These are phyloP conservation scores for Martensiomyces pterosporus DNA, from an alignment of 192 early-diverging fungal genomes.

Conservation along the genomic window DNA sequence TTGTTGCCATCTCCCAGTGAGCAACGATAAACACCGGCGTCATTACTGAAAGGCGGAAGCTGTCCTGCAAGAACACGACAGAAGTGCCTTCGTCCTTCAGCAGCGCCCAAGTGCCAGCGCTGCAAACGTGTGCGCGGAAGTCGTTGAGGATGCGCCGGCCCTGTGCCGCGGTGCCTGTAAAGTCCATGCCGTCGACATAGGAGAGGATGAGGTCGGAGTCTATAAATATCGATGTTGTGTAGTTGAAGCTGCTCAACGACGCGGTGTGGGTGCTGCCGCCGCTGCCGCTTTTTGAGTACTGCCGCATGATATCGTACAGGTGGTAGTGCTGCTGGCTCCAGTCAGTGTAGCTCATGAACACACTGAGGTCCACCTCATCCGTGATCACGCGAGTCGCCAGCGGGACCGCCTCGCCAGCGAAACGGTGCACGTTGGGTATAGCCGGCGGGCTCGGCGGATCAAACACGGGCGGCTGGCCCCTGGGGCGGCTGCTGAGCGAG, in stretches of 20 bases:
- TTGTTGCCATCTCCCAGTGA: constrained; percentile 43
- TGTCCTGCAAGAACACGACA: constrained; percentile 42
- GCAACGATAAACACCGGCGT: constrained; percentile 34
- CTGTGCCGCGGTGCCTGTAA: constrained; percentile 30
- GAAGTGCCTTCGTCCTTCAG: constrained; percentile 27
- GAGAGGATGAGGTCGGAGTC: constrained; percentile 36
- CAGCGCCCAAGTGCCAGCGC: constrained; percentile 43
- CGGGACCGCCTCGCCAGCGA: constrained; percentile 11
- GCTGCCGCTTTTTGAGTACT: constrained; percentile 16
- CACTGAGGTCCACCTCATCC: constrained; percentile 32
- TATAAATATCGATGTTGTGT: constrained; percentile 44
- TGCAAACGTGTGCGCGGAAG: constrained; percentile 42
- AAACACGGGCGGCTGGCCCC: constrained; percentile 26
- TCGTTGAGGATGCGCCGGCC: constrained; percentile 35
- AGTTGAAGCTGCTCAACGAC: constrained; percentile 26
- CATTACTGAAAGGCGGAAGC: constrained; percentile 25
- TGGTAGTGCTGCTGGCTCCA: constrained; percentile 39
- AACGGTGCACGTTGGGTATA: constrained; percentile 6
- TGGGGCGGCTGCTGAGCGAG: background rate
- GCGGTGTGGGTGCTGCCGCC: constrained; percentile 13
- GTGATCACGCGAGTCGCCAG: constrained; percentile 21
- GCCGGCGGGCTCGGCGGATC: constrained; percentile 11
- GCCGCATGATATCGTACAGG: constrained; percentile 24
- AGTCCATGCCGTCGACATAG: constrained; percentile 39
- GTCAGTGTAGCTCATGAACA: constrained; percentile 21